Percentiles rank a stretch among this genome's conserved stretches.
Conservation (phyloP, 1,139 yeast genomes). For the Yamadazyma atlantica region DNA sequence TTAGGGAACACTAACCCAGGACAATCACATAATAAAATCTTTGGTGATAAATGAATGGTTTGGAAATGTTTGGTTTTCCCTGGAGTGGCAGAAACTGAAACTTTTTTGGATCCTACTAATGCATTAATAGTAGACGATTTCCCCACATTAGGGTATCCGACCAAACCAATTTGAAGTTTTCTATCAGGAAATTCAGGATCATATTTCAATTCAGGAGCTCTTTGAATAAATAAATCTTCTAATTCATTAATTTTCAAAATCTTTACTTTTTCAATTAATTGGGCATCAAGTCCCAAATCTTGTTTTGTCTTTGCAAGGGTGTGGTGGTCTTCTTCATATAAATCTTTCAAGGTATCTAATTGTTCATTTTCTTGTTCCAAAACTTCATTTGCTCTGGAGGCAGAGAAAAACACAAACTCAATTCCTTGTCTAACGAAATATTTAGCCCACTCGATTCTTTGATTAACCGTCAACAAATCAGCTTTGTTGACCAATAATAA, state of each 20-base stretch:
- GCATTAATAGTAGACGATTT: slow-evolving; percentile 96
- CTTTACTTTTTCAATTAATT: slow-evolving; percentile 50
- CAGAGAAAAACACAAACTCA: slow-evolving; percentile 89
- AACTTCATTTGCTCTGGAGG: slow-evolving; percentile 74
- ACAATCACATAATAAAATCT: slow-evolving; percentile 92
- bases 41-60: slow-evolving; percentile 81
- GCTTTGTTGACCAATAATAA: slow-evolving; percentile 90
- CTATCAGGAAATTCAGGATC: slow-evolving; percentile 59
- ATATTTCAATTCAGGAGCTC: slow-evolving; percentile 68
- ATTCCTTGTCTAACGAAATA: slow-evolving; percentile 71
- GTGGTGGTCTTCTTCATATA: slow-evolving; percentile 20
- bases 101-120: slow-evolving; percentile 92
- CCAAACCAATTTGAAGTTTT: slow-evolving; percentile 85
- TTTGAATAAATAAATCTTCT: slow-evolving; percentile 74
- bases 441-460: slow-evolving; percentile 83
- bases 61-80: slow-evolving; percentile 99
- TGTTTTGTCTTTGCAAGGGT: slow-evolving; percentile 1
- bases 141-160: slow-evolving; percentile 97
- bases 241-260: slow-evolving; percentile 83
- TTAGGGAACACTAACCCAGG: slow-evolving; percentile 99
- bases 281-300: slow-evolving; percentile 13
- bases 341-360: slow-evolving; percentile 15
- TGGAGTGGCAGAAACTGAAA: slow-evolving; percentile 96
- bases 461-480: slow-evolving; percentile 75
- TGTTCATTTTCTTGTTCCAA: slow-evolving; percentile 54